Evolutionary conservation across 176 grass and related monocot genomes (phyloP).

Genomic region (Oryza brachyantha): DNA sequence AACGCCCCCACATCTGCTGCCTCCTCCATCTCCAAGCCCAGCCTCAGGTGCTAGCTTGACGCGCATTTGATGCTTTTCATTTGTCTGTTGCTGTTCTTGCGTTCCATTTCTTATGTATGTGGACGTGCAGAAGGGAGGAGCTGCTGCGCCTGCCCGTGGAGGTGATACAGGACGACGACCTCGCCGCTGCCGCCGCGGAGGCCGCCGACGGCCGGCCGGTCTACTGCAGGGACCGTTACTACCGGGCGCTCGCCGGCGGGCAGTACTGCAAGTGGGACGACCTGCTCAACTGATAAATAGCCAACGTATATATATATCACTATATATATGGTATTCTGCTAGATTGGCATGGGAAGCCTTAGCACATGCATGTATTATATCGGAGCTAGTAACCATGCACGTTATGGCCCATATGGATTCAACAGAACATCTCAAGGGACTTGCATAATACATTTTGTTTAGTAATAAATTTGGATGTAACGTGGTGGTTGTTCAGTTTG

Average conservation of each 20-base stretch:
- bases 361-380: constrained; percentile 5
- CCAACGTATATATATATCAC: neutral
- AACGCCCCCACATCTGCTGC: constrained; percentile 39
- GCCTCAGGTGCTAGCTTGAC: constrained; percentile 44
- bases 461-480: too few species aligned
- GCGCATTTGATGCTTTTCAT: neutral
- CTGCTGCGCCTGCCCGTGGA: constrained; percentile 77
- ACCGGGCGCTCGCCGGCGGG: constrained; percentile 80
- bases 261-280: constrained; percentile 98
- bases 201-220: constrained; percentile 88
- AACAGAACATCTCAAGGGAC: too few species aligned
- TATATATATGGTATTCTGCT: constrained; percentile 15
- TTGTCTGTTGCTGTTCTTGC: neutral
- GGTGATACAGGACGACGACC: constrained; percentile 78
- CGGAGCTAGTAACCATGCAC: too few species aligned
- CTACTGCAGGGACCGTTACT: constrained; percentile 92
- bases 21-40: constrained; percentile 59
- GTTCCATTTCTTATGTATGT: neutral
- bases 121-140: constrained; percentile 58
- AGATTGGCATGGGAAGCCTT: neutral
- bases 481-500: too few species aligned
- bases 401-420: too few species aligned
- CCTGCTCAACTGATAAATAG: constrained; percentile 57
- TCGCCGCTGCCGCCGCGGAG: constrained; percentile 72
- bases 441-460: too few species aligned